A percentile compares a stretch with the other conserved stretches of the same genome.
Evolutionary conservation across 2,329 filamentous ascomycete genomes (phyloP).

Genomic region (Fusarium lateritium): DNA sequence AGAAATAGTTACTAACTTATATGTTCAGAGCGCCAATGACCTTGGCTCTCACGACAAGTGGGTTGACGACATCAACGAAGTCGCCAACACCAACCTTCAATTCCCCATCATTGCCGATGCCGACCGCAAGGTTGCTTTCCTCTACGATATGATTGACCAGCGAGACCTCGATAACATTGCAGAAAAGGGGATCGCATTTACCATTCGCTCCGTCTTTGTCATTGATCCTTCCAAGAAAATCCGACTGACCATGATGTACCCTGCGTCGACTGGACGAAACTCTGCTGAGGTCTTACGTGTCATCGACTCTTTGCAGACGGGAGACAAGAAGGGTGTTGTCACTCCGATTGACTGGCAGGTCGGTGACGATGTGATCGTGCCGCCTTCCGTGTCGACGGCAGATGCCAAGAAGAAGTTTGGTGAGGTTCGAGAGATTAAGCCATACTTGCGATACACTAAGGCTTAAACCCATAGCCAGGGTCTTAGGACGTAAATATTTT

Average conservation of each 20-base stretch:
- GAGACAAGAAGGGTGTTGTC: slow-evolving; percentile 87
- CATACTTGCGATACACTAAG: slow-evolving; percentile 78
- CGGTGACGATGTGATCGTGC: slow-evolving; percentile 92
- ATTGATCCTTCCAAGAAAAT: slow-evolving; percentile 95
- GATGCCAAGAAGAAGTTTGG: slow-evolving; percentile 91
- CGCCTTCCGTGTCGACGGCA: slow-evolving; percentile 83
- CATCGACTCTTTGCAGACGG: slow-evolving; percentile 82
- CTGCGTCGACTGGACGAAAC: slow-evolving; percentile 88
- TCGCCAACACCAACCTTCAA: slow-evolving; percentile 19
- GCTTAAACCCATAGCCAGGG: too few relatives aligned
- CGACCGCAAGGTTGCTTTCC: slow-evolving; percentile 15
- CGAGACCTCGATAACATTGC: slow-evolving; percentile 86
- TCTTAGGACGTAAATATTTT: too few relatives aligned
- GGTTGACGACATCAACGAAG: slow-evolving; percentile 25
- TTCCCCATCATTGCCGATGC: slow-evolving; percentile 32
- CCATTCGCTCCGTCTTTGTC: slow-evolving; percentile 93
- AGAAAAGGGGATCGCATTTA: slow-evolving; percentile 86
- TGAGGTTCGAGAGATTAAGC: slow-evolving; percentile 76
- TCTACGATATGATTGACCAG: slow-evolving; percentile 71
- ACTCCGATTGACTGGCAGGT: slow-evolving; percentile 91
- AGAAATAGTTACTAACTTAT: neutral
- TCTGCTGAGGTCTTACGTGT: slow-evolving; percentile 82
- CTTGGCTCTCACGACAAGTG: slow-evolving; percentile 20
- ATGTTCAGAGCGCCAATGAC: slow-evolving; percentile 4
- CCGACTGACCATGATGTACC: slow-evolving; percentile 91